These are phyloP conservation scores for Russula abietina DNA, from an alignment of 768 basidiomycete species.

Conservation along the genomic window DNA sequence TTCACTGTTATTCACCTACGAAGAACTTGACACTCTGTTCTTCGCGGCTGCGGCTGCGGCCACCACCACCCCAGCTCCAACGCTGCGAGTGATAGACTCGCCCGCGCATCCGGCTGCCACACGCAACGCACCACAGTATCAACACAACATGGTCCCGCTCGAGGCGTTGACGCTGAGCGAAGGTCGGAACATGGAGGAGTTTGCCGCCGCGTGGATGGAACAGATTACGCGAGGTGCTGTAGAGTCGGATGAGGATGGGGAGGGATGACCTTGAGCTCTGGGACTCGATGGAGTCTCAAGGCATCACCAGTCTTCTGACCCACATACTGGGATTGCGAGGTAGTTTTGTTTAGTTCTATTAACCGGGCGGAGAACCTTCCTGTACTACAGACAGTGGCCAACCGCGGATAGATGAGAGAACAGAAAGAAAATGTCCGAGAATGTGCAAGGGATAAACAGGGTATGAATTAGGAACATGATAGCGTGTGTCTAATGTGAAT, in stretches of 20 bases:
- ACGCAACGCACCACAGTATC: slow-evolving; percentile 64
- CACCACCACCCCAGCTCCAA: slow-evolving; percentile 30
- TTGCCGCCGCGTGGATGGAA: slow-evolving; percentile 60
- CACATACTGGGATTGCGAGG: neutral
- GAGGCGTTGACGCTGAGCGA: slow-evolving; percentile 78
- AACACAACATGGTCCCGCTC: slow-evolving; percentile 88
- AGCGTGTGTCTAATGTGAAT: neutral
- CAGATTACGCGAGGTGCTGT: slow-evolving; percentile 37
- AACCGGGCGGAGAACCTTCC: neutral
- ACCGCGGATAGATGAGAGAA: neutral
- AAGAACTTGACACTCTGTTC: slow-evolving; percentile 51
- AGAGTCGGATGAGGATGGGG: slow-evolving; percentile 14
- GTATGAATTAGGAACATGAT: neutral
- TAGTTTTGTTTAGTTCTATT: neutral
- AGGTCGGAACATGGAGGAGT: slow-evolving; percentile 66
- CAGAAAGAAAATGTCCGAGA: neutral
- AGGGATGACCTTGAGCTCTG: neutral
- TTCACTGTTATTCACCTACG: slow-evolving; percentile 76
- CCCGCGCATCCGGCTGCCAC: slow-evolving; percentile 61
- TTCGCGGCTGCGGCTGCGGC: slow-evolving; percentile 15
- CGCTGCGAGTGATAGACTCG: slow-evolving; percentile 67
- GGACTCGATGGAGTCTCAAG: neutral
- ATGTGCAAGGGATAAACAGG: neutral
- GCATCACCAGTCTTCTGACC: neutral
- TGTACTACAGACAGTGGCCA: neutral